Evolutionary conservation across 78 protist species (phyloP).

Genomic region (Mantamonas sphyraenae): DNA sequence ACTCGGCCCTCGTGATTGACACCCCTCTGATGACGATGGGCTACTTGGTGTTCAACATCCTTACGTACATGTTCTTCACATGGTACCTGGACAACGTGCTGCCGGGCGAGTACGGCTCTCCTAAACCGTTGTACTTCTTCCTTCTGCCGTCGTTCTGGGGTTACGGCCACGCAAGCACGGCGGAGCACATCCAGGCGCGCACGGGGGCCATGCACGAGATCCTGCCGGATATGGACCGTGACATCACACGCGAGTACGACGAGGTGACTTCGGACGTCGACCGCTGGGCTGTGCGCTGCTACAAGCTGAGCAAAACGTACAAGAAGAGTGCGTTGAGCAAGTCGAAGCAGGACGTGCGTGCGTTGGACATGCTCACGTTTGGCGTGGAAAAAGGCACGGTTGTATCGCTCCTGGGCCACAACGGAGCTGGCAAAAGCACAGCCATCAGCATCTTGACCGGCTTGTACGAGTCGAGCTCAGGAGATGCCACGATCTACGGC

Average conservation of each 20-base stretch:
- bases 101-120: slow-evolving; percentile 53
- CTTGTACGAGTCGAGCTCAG: too few relatives aligned
- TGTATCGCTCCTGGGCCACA: too few relatives aligned
- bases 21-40: too few relatives aligned
- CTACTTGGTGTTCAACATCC: slow-evolving; percentile 15
- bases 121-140: slow-evolving; percentile 41
- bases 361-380: too few relatives aligned
- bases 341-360: too few relatives aligned
- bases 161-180: too few relatives aligned
- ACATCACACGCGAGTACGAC: not conserved
- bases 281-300: not conserved
- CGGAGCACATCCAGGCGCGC: too few relatives aligned
- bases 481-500: not conserved
- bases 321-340: too few relatives aligned
- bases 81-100: slow-evolving; percentile 41
- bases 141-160: slow-evolving; percentile 50
- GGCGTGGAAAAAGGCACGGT: too few relatives aligned
- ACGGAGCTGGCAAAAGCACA: too few relatives aligned
- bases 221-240: not conserved
- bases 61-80: slow-evolving; percentile 25
- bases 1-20: too few relatives aligned
- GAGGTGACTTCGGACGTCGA: not conserved
- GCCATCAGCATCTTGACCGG: too few relatives aligned
- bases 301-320: not conserved
- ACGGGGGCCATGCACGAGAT: not conserved